Evolutionary conservation across 352 stramenopile species (phyloP), one percentile per base, ranked within the genome.

Genomic region (Thalassiosira ordinaria): DNA sequence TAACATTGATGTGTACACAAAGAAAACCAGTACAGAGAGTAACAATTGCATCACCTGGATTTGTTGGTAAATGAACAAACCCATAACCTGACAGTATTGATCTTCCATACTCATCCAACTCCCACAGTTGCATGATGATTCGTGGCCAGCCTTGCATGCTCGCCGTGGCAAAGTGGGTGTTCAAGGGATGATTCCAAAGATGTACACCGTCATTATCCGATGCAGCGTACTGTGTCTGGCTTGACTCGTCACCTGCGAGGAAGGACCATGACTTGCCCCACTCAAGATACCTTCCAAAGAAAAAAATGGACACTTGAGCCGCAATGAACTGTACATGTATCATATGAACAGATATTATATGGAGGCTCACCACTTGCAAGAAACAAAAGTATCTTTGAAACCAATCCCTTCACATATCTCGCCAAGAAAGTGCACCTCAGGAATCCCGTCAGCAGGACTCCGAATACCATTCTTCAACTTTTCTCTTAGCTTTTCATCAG

Each of bases 401-500:
- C 75, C 79, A 26, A 67, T 13, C 22, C 83, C 83, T 53, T 82
- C 69, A 18, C 49, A 44, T 7, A 91, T 57, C 64, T 89, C 81
- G 24, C 86, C 86, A 26, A 91, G 82, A 33, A 91, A 84, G 74
- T 91, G 83, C 18, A 91, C 80, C 60, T 91, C 86, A 37, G 86
- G 86, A 59, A 89, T 80, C 16, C 49, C 62, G 41, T 91, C 80
- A 0, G 77, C 78, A 18, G 59, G 33, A 46, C 62, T 80, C 13
- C 82, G 53, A 18, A 86, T 22, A n/a, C 70, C 29, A 76, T 61
- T 62, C 39, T 79, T 79, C 41, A 86, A 80, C 55, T 72, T 79
- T n/a, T 82, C 73, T 61, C 61, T 72, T 7, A 86, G 55, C 47
- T 72, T 86, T 46, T 86, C 72, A 35, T 86, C 73, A 2, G 71